Evolutionary conservation across 2,329 filamentous ascomycete species (phyloP), one percentile per base, ranked within the genome.

Genomic region (Endoconidiophora polonica): DNA sequence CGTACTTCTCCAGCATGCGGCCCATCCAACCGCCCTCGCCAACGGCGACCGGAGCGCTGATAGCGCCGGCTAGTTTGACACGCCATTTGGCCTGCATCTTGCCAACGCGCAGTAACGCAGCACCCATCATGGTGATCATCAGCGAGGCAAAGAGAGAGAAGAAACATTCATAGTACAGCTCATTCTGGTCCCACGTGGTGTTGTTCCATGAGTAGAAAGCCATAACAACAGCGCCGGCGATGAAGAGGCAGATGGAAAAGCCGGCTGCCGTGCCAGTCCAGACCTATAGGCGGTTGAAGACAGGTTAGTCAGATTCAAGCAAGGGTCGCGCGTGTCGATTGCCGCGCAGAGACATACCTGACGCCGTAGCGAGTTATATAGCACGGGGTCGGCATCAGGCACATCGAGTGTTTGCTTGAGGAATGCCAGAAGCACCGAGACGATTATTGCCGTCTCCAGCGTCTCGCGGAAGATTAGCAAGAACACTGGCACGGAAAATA

Each of bases 391-490:
- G n/a, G 48, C 48, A 44, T 54, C 48, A 18, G 52, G 48, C 38
- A 46, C 43, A 29, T 69, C 70, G 37, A 93, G 73, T 2, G 81
- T 84, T 62, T 91, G 83, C 63, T 90, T 91, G 52, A 93, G 67
- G 62, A 91, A 93, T 22, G 86, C 78, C 37, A 94, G 74, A 29
- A 94, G 69, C 14, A 94, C 82, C 0, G 86, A 90, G 55, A 93
- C 79, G 58, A 94, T 84, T 59, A 94, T 86, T 59, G 76, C 80
- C 0, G 82, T 83, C 68, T 94, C 87, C 44, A 94, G 68, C 37
- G 79, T 78, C 67, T 94, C 87, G 61, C 87, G 79, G 62, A 94
- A 91, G 66, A 85, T 80, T 62, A 94, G 84, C 68, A 94, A 88
- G 68, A 94, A 94, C 50, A 94, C 77, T 55, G 82, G 83, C 18